Percentiles rank a stretch among this genome's conserved stretches.
Evolutionary conservation across 192 early-diverging fungal genomes (phyloP).

Genomic region (Podila horticola): DNA sequence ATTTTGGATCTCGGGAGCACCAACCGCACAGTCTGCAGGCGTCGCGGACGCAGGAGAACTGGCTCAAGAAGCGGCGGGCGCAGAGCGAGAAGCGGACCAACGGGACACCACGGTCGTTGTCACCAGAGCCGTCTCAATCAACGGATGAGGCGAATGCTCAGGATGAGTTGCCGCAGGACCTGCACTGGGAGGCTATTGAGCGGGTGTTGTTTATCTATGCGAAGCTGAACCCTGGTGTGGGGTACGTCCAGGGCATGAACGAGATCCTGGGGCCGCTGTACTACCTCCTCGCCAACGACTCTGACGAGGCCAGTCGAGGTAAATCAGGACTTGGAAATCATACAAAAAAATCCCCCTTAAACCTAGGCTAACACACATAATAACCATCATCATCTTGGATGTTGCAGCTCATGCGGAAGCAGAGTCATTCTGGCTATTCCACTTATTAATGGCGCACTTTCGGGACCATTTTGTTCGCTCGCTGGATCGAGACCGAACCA

Average conservation of each 20-base stretch:
- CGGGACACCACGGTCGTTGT: constrained; percentile 13
- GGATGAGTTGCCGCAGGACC: constrained; percentile 55
- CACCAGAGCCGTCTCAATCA: background rate
- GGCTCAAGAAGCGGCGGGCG: constrained; percentile 10
- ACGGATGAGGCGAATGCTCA: background rate
- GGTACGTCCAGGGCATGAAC: constrained; percentile 93
- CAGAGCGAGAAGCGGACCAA: constrained; percentile 8
- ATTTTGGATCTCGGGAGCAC: constrained; percentile 65
- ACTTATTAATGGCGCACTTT: constrained; percentile 73
- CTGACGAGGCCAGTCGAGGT: constrained; percentile 57
- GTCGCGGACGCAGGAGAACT: constrained; percentile 22
- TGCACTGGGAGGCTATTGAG: constrained; percentile 84
- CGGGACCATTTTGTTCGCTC: constrained; percentile 85
- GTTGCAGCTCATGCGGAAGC: constrained; percentile 76
- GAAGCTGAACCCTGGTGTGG: constrained; percentile 81
- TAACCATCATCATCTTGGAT: background rate
- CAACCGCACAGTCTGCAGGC: constrained; percentile 38
- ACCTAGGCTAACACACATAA: background rate
- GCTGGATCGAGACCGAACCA: constrained; percentile 67
- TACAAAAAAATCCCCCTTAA: background rate
- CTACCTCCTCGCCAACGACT: constrained; percentile 75
- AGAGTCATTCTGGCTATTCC: constrained; percentile 83
- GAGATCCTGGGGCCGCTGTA: constrained; percentile 85
- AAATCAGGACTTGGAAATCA: background rate
- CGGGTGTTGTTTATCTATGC: constrained; percentile 83